These are phyloP conservation scores for Leccinum disarticulatum DNA, from an alignment of 768 basidiomycete genomes.

Conservation along the genomic window DNA sequence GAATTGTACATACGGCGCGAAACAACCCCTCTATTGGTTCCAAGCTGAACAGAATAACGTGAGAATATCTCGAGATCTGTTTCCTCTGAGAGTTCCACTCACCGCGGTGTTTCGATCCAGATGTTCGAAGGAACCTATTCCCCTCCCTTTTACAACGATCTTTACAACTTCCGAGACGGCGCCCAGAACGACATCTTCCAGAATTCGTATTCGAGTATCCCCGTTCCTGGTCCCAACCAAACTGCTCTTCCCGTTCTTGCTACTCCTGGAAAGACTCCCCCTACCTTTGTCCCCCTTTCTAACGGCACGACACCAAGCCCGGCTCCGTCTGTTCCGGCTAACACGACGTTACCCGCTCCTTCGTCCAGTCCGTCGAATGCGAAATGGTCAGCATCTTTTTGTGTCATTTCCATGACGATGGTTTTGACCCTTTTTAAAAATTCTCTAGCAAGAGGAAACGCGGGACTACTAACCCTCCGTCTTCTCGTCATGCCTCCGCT, in stretches of 20 bases:
- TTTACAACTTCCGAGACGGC: slow-evolving; percentile 72
- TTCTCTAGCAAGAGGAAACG: slow-evolving; percentile 6
- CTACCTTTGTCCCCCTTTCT: not conserved
- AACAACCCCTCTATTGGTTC: slow-evolving; percentile 71
- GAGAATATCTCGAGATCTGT: slow-evolving; percentile 13
- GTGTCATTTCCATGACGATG: not conserved
- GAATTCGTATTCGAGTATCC: slow-evolving; percentile 50
- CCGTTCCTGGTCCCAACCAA: slow-evolving; percentile 42
- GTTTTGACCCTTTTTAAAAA: not conserved
- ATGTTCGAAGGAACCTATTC: slow-evolving; percentile 64
- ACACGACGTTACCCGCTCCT: not conserved
- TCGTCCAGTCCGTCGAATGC: slow-evolving; percentile 5
- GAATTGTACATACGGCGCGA: slow-evolving; percentile 75
- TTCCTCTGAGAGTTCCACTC: not conserved
- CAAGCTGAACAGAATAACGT: slow-evolving; percentile 64
- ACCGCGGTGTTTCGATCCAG: slow-evolving; percentile 30
- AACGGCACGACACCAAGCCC: not conserved
- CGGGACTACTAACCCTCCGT: not conserved
- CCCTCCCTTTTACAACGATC: slow-evolving; percentile 65
- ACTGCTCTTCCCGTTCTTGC: slow-evolving; percentile 23
- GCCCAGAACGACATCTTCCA: slow-evolving; percentile 73
- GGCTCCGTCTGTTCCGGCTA: not conserved
- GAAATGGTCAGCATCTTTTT: slow-evolving; percentile 14
- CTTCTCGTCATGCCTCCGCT: slow-evolving; percentile 8
- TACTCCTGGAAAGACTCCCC: not conserved